Evolutionary conservation across 345 rosid genomes (phyloP), one percentile per base, ranked within the genome.

Genomic region (Draba incana): DNA sequence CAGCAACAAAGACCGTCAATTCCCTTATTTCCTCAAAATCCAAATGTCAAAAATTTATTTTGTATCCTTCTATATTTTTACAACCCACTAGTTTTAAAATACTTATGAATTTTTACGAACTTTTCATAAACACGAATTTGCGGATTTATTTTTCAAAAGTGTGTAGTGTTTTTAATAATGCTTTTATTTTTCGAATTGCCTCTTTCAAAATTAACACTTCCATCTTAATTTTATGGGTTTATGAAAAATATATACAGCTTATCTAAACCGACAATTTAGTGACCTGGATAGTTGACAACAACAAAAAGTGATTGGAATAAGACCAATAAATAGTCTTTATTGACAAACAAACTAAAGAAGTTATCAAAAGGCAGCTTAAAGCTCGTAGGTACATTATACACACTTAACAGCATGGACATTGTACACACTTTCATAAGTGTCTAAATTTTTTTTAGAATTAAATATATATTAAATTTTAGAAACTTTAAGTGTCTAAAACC

Each of bases 241-340:
- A 47, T 15, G 12, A 28, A 60, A 70, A 52, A 25, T 43, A 38
- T 50, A 12, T 50, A 41, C 60, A 69, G 60, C 50, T 45, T 61
- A 52, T 62, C 30, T 44, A 43, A 55, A 39, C 69, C 64, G 76
- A 71, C 57, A 63, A 63, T 45, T 50, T 50, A 72, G 54, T 50
- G 61, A 57, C 7, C 42, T 13, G 30, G 66, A 73, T 57, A 65
- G 71, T 73, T 50, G 67, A 73, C 55, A 57, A 72, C 1, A 31
- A 31, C 6, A 31, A 48, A 25, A 25, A 51, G 20, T 74, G 68
- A 66, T 44, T 52, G 43, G 54, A 74, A 59, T 59, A 42, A 57
- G 23, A 58, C 49, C 48, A 66, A 44, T 66, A 33, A 66, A 65
- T 43, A 72, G 70, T 71, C 46, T 72, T 72, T 57, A 58, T 58